Conservation (phyloP, 208 protist species). For the Endotrypanum monterogeii region DNA sequence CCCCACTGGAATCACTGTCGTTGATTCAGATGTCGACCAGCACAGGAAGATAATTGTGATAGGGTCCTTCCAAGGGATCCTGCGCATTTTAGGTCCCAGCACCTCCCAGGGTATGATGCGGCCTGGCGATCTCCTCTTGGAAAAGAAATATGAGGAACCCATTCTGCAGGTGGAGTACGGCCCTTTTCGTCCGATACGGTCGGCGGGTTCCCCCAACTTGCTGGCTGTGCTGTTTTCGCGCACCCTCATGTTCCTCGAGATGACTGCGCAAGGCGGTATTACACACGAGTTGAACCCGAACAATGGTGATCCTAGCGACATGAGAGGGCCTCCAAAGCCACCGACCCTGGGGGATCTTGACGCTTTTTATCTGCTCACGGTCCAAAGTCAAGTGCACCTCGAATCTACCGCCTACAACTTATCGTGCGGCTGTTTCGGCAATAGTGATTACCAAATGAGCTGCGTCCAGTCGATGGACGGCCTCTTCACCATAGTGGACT, state of each 20-base stretch:
- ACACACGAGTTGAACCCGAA: not conserved
- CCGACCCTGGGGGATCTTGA: slow-evolving; percentile 20
- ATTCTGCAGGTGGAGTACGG: slow-evolving; percentile 89
- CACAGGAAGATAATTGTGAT: slow-evolving; percentile 65
- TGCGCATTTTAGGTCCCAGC: slow-evolving; percentile 81
- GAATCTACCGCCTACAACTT: slow-evolving; percentile 84
- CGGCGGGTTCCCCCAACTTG: slow-evolving; percentile 43
- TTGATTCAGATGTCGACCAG: slow-evolving; percentile 75
- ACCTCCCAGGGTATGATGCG: slow-evolving; percentile 48
- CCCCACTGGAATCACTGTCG: slow-evolving; percentile 53
- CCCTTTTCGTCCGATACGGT: slow-evolving; percentile 52
- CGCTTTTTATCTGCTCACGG: slow-evolving; percentile 45
- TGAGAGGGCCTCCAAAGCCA: not conserved
- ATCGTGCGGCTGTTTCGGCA: slow-evolving; percentile 74
- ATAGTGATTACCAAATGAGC: slow-evolving; percentile 66
- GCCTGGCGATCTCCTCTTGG: slow-evolving; percentile 76
- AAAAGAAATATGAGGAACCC: slow-evolving; percentile 84
- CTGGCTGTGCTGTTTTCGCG: slow-evolving; percentile 86
- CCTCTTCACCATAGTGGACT: slow-evolving; percentile 81
- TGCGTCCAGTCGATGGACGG: slow-evolving; percentile 94
- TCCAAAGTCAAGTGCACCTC: slow-evolving; percentile 62
- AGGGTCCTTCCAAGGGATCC: slow-evolving; percentile 84
- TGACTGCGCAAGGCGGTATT: slow-evolving; percentile 14
- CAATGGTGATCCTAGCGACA: not conserved
- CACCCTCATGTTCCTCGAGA: slow-evolving; percentile 57